Percentiles rank a stretch among this genome's conserved stretches.
Evolutionary conservation across 441 rosid species (phyloP).

Genomic region (Brassica balearica): DNA sequence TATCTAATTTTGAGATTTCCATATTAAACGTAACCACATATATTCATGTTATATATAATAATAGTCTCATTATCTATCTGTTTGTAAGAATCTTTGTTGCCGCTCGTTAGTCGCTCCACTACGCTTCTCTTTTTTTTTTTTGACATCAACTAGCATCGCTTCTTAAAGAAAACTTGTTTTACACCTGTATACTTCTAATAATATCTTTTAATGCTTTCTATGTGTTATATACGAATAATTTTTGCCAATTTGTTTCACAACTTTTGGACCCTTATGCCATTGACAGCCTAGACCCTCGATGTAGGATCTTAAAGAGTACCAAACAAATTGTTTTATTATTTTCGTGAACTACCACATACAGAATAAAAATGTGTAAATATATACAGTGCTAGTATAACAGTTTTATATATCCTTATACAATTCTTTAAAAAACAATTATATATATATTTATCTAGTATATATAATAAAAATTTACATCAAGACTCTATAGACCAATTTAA

Average conservation of each 20-base stretch:
- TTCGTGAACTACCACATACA: slow-evolving; percentile 30
- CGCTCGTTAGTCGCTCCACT: slow-evolving; percentile 1
- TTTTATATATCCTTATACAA: not conserved
- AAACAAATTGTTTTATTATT: slow-evolving; percentile 16
- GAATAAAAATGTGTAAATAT: not conserved
- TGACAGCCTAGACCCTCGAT: slow-evolving; percentile 43
- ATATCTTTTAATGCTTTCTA: slow-evolving; percentile 12
- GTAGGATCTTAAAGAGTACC: slow-evolving; percentile 21
- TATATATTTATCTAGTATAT: not conserved
- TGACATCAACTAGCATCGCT: not conserved
- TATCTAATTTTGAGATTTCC: slow-evolving; percentile 1
- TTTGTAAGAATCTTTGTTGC: slow-evolving; percentile 28
- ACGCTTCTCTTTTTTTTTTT: no score
- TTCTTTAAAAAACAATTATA: not conserved
- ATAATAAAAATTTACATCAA: not conserved
- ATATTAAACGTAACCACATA: slow-evolving; percentile 16
- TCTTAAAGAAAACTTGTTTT: slow-evolving; percentile 11
- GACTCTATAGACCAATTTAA: not conserved
- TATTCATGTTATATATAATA: slow-evolving; percentile 7
- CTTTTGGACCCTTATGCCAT: slow-evolving; percentile 33
- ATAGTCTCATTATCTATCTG: slow-evolving; percentile 2
- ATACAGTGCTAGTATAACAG: not conserved
- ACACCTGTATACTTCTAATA: slow-evolving; percentile 17
- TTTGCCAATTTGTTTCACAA: slow-evolving; percentile 34
- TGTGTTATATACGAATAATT: slow-evolving; percentile 35